These are phyloP conservation scores for Haplosporangium sp. DNA, from an alignment of 371 early-diverging fungal species.

Conservation along the genomic window DNA sequence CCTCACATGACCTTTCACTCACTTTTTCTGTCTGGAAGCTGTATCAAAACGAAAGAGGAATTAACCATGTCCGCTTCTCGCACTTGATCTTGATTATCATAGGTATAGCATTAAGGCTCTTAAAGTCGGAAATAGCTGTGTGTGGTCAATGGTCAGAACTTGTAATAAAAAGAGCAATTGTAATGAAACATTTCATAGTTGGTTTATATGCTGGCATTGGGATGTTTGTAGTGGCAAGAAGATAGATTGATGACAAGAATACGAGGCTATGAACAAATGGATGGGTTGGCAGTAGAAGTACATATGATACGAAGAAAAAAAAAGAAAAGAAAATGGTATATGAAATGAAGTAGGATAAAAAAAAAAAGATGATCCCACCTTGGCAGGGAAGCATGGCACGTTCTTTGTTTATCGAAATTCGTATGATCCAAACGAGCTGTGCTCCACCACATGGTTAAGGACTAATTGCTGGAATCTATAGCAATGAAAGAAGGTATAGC, in stretches of 20 bases:
- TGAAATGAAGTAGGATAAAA: neutral
- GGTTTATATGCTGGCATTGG: too few species aligned
- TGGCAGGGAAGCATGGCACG: too few species aligned
- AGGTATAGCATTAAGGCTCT: too few species aligned
- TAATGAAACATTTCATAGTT: too few species aligned
- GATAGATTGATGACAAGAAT: neutral
- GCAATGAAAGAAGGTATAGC: neutral
- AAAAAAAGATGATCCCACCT: constrained; percentile 1
- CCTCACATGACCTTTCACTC: too few species aligned
- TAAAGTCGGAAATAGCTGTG: too few species aligned
- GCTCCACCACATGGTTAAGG: constrained; percentile 72
- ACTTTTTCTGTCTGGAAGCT: neutral
- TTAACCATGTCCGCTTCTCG: neutral
- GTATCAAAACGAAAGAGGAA: neutral
- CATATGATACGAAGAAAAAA: too few species aligned
- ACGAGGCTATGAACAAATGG: neutral
- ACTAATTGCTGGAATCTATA: constrained; percentile 82
- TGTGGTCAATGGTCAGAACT: too few species aligned
- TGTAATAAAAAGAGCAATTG: too few species aligned
- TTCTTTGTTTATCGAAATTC: constrained; percentile 67
- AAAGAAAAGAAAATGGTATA: neutral
- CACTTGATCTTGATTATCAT: neutral
- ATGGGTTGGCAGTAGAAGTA: neutral
- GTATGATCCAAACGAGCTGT: constrained; percentile 62
- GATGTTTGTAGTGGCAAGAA: too few species aligned